These are phyloP conservation scores for Ogataea minuta DNA, from an alignment of 805 yeast species.

Conservation along the genomic window DNA sequence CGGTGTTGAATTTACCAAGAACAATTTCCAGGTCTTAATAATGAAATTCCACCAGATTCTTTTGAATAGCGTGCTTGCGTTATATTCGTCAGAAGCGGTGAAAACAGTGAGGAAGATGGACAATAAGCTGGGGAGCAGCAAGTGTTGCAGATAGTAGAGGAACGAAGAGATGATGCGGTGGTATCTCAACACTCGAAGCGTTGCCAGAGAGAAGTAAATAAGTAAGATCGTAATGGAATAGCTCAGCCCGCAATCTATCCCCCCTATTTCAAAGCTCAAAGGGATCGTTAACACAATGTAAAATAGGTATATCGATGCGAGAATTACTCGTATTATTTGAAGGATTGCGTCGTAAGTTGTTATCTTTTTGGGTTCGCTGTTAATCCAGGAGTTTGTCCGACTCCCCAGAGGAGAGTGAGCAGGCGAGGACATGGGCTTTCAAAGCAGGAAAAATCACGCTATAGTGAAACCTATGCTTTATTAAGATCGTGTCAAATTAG, in stretches of 20 bases:
- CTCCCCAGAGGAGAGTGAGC: conserved; percentile 7
- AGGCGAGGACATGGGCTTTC: conserved; percentile 7
- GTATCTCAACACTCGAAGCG: conserved; percentile 57
- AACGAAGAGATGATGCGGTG: conserved; percentile 44
- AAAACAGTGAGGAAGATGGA: conserved; percentile 64
- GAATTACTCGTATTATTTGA: conserved; percentile 35
- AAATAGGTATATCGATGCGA: conserved; percentile 60
- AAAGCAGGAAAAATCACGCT: neutral
- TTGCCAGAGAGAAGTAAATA: conserved; percentile 69
- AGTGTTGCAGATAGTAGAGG: conserved; percentile 77
- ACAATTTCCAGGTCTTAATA: conserved; percentile 66
- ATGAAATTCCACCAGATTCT: conserved; percentile 37
- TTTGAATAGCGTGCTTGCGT: conserved; percentile 18
- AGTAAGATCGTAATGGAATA: conserved; percentile 72
- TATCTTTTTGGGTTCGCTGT: conserved; percentile 9
- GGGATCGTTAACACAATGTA: conserved; percentile 83
- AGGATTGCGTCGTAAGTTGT: conserved; percentile 17
- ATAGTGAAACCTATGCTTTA: neutral
- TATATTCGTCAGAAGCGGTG: conserved; percentile 32
- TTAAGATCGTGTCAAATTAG: too few species aligned
- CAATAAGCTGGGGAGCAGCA: conserved; percentile 76
- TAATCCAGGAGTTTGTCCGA: conserved; percentile 6
- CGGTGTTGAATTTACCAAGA: conserved; percentile 81
- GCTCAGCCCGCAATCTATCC: conserved; percentile 83
- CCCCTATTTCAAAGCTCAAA: conserved; percentile 91